Evolutionary conservation across 1,284 basidiomycete genomes (phyloP), one percentile per base, ranked within the genome.

Genomic region (Ganoderma boninense): DNA sequence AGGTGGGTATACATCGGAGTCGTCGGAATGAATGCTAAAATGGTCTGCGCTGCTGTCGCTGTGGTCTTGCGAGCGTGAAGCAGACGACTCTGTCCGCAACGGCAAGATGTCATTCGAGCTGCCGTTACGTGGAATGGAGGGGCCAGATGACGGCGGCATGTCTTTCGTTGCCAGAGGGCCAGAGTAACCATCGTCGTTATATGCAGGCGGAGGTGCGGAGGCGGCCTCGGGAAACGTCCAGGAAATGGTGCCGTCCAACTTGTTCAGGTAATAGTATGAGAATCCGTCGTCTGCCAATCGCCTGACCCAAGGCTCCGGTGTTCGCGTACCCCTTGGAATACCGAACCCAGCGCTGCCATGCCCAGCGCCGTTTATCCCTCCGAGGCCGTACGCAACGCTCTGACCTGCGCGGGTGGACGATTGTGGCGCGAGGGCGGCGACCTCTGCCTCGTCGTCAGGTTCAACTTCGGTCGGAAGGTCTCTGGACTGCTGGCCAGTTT

Each of bases 201-300:
- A 71, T 20, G 74, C 59, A 2, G 71, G 64, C 14, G 74, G 66
- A 2, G 60, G 60, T 13, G 26, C 38, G 2, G 72, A 68, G 29
- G 66, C 65, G 5, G 76, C 42, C n/a, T 76, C 76, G 4, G 92
- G 91, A 44, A 89, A 82, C 1, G 88, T 89, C 94, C 92, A 94
- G 62, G 87, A 87, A 35, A 90, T 82, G 70, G 89, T 84, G 29
- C 92, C 92, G 67, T 92, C 93, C 20, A 87, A 77, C 73, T 87
- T 89, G 84, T 97, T 96, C 79, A 87, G 81, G 80, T 95, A 97
- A 79, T 90, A 95, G 80, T 92, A 94, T 1, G 91, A 89, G 79
- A 90, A 84, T n/a, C 95, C 95, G 77, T 97, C 95, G 76, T 96
- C 94, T 29, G 92, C 92, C 62, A 95, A 84, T 63, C 91, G 90